phyloP scores from a whole-genome alignment of 805 yeast genomes.

The Cyberlindnera mycetangii region DNA sequence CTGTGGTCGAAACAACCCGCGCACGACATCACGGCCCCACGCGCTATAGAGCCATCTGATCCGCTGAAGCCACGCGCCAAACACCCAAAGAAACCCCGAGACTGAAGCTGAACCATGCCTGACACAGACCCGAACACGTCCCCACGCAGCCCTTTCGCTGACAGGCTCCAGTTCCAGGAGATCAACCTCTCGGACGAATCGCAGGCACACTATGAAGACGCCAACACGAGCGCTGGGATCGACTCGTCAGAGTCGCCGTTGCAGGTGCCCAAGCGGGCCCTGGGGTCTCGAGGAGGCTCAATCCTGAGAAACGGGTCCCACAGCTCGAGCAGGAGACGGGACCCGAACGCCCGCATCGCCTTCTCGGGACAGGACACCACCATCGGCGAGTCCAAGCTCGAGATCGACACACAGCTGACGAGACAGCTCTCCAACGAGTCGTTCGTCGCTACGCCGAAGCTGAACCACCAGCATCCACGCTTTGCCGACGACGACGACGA shows the following conservation, averaged over 20 bases:
- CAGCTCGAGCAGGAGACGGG: conserved; percentile 8
- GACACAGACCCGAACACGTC: conserved; percentile 13
- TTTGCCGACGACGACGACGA: conserved; percentile 24
- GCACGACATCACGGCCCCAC: not conserved
- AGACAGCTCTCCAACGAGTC: conserved; percentile 22
- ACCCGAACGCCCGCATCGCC: conserved; percentile 23
- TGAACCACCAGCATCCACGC: conserved; percentile 22
- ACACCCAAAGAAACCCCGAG: not conserved
- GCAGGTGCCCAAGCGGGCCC: conserved; percentile 15
- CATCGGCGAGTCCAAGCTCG: conserved; percentile 17
- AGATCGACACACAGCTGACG: conserved; percentile 14
- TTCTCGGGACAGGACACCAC: conserved; percentile 22
- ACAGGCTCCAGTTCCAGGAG: conserved; percentile 26
- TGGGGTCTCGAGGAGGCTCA: conserved; percentile 18
- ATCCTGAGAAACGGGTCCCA: conserved; percentile 21
- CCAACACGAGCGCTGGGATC: conserved; percentile 2
- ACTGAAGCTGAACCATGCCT: not conserved
- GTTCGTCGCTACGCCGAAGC: conserved; percentile 26
- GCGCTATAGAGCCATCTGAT: not conserved
- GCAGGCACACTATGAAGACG: conserved; percentile 5
- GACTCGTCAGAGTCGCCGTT: conserved; percentile 6
- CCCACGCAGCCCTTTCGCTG: conserved; percentile 28
- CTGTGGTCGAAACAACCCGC: not conserved
- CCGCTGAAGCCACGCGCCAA: not conserved
- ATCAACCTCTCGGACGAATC: conserved; percentile 23